Evolutionary conservation across 305 asterid species (phyloP), one percentile per base, ranked within the genome.

Genomic region (Fraxinus nigra): DNA sequence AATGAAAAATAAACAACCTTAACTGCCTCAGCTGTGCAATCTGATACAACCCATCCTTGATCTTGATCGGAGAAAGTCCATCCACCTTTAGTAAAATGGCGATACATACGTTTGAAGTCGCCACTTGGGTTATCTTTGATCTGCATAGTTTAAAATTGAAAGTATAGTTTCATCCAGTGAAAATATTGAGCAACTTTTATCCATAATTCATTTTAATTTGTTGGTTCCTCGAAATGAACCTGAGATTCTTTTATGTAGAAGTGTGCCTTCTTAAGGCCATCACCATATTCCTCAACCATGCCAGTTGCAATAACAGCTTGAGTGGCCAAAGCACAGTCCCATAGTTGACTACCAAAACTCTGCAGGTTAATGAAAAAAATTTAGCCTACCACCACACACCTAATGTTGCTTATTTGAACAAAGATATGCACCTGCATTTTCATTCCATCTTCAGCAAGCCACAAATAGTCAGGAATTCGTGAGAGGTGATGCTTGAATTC

Each of bases 361-460:
- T 93, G 11, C 48, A 75, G 74, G 59, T 4, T 24, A 34, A 16
- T 22, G n/a, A n/a, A 76, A 20, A 51, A 80, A 9, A 32, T 30
- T 73, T 18, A 54, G 34, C 56, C 28, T 77, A n/a, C 63, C 63
- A 54, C 24, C 63, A 54, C 24, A n/a, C 63, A 16, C 63, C 24
- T 54, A 54, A 54, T n/a, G 63, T 54, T 54, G 3, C 63, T 54
- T 54, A 5, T 54, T 54, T 48, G 59, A 14, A 48, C 63, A 24
- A 43, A 43, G 43, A n/a, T 37, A 34, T 16, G 9, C 75, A 87
- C 95, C 92, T 93, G 96, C 97, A 92, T 89, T 78, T 89, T 94
- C 98, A 94, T 94, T 83, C 97, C 98, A 85, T 94, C 98, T 86
- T 94, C 98, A 0, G 98, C 97, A 7, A 94, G 88, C 98, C 98